Conservation (phyloP, 768 basidiomycete species). For the Xerocomellus intermedius region DNA sequence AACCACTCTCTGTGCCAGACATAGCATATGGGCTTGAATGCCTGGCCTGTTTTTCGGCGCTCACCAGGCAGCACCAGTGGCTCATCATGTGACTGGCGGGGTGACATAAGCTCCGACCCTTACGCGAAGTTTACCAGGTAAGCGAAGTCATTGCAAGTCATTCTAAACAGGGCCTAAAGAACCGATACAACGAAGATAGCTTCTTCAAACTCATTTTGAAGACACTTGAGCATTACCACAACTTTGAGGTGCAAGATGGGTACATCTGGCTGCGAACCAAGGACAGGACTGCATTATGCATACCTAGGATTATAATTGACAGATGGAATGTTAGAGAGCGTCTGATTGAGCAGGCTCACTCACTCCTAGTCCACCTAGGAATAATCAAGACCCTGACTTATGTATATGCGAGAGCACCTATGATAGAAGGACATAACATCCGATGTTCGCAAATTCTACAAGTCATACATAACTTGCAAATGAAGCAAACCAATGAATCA, state of each 20-base stretch:
- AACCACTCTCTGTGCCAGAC: no score
- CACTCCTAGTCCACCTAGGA: constrained; percentile 39
- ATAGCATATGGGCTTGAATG: no score
- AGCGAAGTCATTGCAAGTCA: no score
- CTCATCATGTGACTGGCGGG: no score
- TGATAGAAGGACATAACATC: constrained; percentile 38
- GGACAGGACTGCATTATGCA: constrained; percentile 16
- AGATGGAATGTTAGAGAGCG: constrained; percentile 28
- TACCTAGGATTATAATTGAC: constrained; percentile 17
- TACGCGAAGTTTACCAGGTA: no score
- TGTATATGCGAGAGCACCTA: constrained; percentile 13
- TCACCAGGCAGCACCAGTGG: no score
- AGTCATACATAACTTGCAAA: background rate
- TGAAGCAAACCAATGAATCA: constrained; percentile 22
- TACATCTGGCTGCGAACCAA: constrained; percentile 14
- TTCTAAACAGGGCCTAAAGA: no score
- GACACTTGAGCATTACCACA: background rate
- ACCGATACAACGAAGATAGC: background rate
- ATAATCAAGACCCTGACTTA: constrained; percentile 32
- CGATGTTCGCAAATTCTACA: constrained; percentile 15
- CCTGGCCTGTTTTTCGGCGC: no score
- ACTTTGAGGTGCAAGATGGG: constrained; percentile 23
- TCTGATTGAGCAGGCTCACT: constrained; percentile 39
- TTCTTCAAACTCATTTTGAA: background rate
- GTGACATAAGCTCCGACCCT: no score